Evolutionary conservation across 306 rosid species (phyloP).

Genomic region (Quercus parvula): DNA sequence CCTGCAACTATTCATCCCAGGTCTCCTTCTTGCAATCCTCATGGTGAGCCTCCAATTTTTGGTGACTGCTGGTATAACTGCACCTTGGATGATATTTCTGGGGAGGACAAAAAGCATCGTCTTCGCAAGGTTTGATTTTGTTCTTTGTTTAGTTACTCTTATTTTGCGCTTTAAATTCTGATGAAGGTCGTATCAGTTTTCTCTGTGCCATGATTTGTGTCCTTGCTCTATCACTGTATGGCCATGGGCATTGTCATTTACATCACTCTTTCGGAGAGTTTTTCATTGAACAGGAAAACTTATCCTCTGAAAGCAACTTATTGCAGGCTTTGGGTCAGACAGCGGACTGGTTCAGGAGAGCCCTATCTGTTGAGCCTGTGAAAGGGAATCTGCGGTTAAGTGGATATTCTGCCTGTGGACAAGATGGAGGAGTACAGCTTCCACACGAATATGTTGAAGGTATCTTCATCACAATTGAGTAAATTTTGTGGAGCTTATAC

Average conservation of each 20-base stretch:
- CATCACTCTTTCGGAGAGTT: background rate
- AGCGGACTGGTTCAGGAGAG: conserved; percentile 92
- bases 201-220: background rate
- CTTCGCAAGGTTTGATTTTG: conserved; percentile 69
- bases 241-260: background rate
- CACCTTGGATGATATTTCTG: conserved; percentile 85
- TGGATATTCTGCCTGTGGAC: conserved; percentile 99
- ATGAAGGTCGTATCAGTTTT: background rate
- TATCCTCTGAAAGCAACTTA: conserved; percentile 18
- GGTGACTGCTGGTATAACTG: conserved; percentile 99
- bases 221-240: background rate
- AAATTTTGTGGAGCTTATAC: background rate
- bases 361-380: conserved; percentile 93
- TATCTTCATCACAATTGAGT: conserved; percentile 23
- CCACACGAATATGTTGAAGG: conserved; percentile 94
- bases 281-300: conserved; percentile 9
- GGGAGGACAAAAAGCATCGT: conserved; percentile 77
- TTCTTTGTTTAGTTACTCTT: conserved; percentile 7
- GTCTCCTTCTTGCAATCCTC: conserved; percentile 78
- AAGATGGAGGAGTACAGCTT: conserved; percentile 98
- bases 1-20: conserved; percentile 47
- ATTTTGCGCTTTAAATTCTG: background rate
- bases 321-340: conserved; percentile 93
- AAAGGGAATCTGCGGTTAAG: conserved; percentile 91
- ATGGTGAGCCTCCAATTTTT: conserved; percentile 64